A percentile compares a stretch with the other conserved stretches of the same genome.
Evolutionary conservation across 345 rosid species (phyloP).

Genomic region (Eutrema heterophyllum): DNA sequence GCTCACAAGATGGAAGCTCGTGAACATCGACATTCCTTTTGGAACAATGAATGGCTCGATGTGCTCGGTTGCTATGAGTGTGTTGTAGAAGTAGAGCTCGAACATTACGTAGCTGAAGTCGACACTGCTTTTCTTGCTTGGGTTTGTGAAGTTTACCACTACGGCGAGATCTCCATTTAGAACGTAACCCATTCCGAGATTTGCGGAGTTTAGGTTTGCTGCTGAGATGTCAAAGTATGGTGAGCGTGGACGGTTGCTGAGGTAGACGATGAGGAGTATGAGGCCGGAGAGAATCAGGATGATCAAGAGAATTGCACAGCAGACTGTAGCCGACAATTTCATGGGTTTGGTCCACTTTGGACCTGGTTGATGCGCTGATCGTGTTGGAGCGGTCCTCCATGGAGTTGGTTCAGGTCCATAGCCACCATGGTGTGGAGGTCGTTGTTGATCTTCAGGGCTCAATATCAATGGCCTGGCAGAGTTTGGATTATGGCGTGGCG

Average conservation of each 20-base stretch:
- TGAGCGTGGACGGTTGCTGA: slow-evolving; percentile 65
- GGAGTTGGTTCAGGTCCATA: slow-evolving; percentile 23
- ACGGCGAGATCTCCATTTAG: slow-evolving; percentile 66
- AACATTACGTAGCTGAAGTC: slow-evolving; percentile 58
- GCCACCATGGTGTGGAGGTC: not conserved
- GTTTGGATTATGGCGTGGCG: slow-evolving; percentile 20
- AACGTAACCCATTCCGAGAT: slow-evolving; percentile 56
- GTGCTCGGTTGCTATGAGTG: slow-evolving; percentile 57
- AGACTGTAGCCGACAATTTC: slow-evolving; percentile 44
- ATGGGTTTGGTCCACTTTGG: slow-evolving; percentile 33
- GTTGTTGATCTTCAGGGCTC: slow-evolving; percentile 25
- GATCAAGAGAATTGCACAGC: slow-evolving; percentile 58
- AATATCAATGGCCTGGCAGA: slow-evolving; percentile 1
- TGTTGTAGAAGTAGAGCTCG: slow-evolving; percentile 60
- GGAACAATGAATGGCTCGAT: slow-evolving; percentile 65
- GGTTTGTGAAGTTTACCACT: slow-evolving; percentile 85
- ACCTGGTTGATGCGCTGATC: slow-evolving; percentile 13
- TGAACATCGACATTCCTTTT: slow-evolving; percentile 40
- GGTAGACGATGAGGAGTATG: slow-evolving; percentile 61
- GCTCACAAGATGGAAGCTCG: slow-evolving; percentile 51
- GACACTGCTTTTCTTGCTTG: slow-evolving; percentile 63
- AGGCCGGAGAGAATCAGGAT: slow-evolving; percentile 59
- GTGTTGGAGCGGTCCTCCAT: slow-evolving; percentile 18
- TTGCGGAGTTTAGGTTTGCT: slow-evolving; percentile 72
- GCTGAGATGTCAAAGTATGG: slow-evolving; percentile 58